phyloP scores from a whole-genome alignment of 2,329 filamentous ascomycete species.

The Aspergillus arachidicola region DNA sequence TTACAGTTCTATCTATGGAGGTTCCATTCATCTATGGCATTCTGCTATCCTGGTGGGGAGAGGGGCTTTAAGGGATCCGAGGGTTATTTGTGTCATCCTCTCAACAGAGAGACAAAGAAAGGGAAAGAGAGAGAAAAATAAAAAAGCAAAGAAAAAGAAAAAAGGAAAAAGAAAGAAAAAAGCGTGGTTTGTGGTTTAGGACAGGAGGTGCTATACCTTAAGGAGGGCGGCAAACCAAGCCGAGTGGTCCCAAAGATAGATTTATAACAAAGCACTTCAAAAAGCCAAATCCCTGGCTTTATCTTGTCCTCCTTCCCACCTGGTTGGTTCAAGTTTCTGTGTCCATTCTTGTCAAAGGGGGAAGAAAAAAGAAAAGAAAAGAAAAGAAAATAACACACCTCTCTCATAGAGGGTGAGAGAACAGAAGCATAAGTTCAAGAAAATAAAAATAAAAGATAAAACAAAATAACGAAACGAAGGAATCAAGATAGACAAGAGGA shows the following conservation, averaged over 20 bases:
- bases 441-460: neutral
- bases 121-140: slow-evolving; percentile 2
- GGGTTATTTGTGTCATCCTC: slow-evolving; percentile 3
- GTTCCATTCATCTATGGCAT: slow-evolving; percentile 3
- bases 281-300: slow-evolving; percentile 22
- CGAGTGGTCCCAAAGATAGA: slow-evolving; percentile 17
- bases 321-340: slow-evolving; percentile 26
- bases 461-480: neutral
- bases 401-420: neutral
- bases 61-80: neutral
- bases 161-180: neutral
- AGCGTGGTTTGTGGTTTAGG: neutral
- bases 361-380: slow-evolving; percentile 3
- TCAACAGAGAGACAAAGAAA: slow-evolving; percentile 2
- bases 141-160: slow-evolving; percentile 5
- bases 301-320: slow-evolving; percentile 13
- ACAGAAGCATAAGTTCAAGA: neutral
- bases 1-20: neutral
- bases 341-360: slow-evolving; percentile 25
- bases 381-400: neutral
- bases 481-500: slow-evolving; percentile 7
- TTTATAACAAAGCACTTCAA: slow-evolving; percentile 25
- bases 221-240: slow-evolving; percentile 10
- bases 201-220: slow-evolving; percentile 4
- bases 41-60: neutral